Evolutionary conservation across 225 moss, liverwort and hornwort species (phyloP), one percentile per base, ranked within the genome.

Genomic region (Physcomitrium patens): DNA sequence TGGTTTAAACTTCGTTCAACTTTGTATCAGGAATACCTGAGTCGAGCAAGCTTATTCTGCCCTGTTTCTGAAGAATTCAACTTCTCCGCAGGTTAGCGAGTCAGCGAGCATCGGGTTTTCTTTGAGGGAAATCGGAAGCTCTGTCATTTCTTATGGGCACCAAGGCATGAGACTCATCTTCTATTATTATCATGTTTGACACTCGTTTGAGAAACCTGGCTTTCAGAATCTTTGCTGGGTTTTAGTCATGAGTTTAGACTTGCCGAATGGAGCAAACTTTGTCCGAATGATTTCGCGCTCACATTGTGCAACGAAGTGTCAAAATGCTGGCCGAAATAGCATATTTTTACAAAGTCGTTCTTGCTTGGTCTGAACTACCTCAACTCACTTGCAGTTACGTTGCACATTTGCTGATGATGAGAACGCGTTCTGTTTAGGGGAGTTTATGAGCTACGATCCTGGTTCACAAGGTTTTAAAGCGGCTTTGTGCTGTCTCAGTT

Each of bases 1-100:
- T 37, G 31, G 63, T 72, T 57, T 71, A 51, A 60, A 76, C 50
- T 66, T 82, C 12, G 48, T 78, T 69, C 15, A 49, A 27, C 68
- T 56, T 70, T 50, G 46, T 67, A 46, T 42, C 31, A 49, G 59
- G 18, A 67, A 54, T 64, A 60, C 52, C 41, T 74, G 65, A 70
- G 74, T 74, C 17, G 46, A 68, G 54, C 54, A 71, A 71, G 70
- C 56, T 12, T 24, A 19, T 73, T 72, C 22, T 8, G 65, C 60
- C 52, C 67, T 65, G 23, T 72, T 24, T 49, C 54, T 54, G 2
- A 68, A 54, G 68, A 47, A 46, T 14, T 26, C 26, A 37, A 37
- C 31, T 63, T 48, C 17, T 67, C 52, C 20, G 28, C 64, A 26
- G 26, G 72, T 56, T 60, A 15, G 41, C 56, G 17, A 47, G 56